Evolutionary conservation across 2,329 filamentous ascomycete genomes (phyloP).

Genomic region (Emergomyces pasteurianus): DNA sequence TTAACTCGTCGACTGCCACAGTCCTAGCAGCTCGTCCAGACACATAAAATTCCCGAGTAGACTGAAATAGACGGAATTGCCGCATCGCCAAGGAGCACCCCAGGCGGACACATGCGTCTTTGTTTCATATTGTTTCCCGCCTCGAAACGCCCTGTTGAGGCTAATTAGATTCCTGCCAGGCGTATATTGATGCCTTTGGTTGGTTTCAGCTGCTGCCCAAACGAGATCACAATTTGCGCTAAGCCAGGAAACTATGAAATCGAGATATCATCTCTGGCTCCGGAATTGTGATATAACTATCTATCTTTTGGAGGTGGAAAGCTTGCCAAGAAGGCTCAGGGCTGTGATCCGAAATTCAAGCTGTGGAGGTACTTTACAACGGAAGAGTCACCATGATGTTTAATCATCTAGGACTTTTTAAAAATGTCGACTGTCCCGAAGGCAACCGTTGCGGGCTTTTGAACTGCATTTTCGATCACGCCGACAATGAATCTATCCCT

Average conservation of each 20-base stretch:
- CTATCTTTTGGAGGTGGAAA: neutral
- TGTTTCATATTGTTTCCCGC: neutral
- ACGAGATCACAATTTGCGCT: neutral
- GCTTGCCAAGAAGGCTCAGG: neutral
- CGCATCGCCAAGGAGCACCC: neutral
- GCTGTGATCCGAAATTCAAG: neutral
- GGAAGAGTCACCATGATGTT: slow-evolving; percentile 36
- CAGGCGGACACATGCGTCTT: neutral
- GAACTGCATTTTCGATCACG: slow-evolving; percentile 49
- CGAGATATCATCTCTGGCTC: neutral
- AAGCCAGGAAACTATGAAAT: neutral
- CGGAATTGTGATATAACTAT: neutral
- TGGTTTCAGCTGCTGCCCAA: neutral
- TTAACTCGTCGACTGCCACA: neutral
- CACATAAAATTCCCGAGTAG: neutral
- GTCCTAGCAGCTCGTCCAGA: neutral
- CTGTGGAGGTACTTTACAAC: neutral
- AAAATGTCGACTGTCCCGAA: slow-evolving; percentile 41
- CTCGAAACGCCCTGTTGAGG: neutral
- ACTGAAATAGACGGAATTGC: no score
- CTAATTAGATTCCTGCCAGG: neutral
- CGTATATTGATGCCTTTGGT: neutral
- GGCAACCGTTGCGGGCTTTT: slow-evolving; percentile 39
- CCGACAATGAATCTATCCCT: slow-evolving; percentile 13
- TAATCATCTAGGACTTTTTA: slow-evolving; percentile 43